Evolutionary conservation across 1,284 basidiomycete genomes (phyloP).

Genomic region (Filobasidium uniguttulatum): DNA sequence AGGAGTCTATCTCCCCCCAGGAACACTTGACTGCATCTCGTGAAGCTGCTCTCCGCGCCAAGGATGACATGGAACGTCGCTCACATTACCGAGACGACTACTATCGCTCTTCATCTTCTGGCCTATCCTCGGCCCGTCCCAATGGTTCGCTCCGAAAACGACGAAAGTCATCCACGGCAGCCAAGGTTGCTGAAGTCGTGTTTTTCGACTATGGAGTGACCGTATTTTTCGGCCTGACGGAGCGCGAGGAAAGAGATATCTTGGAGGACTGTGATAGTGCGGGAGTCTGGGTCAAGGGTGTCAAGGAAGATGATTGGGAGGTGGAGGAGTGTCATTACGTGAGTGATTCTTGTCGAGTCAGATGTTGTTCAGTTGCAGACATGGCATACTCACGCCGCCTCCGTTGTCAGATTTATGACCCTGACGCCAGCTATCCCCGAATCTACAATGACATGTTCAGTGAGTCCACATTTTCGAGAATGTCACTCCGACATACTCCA

Average conservation of each 20-base stretch:
- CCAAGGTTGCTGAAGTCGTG: constrained; percentile 61
- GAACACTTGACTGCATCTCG: not conserved
- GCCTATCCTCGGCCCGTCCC: not conserved
- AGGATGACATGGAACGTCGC: not conserved
- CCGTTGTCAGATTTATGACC: constrained; percentile 46
- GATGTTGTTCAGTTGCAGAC: not conserved
- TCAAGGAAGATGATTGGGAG: constrained; percentile 61
- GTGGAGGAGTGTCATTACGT: constrained; percentile 77
- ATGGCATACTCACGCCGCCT: not conserved
- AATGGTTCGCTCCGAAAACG: too few relatives aligned
- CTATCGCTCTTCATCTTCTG: too few relatives aligned
- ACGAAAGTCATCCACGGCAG: constrained; percentile 21
- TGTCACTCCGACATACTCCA: constrained; percentile 29
- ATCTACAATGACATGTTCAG: constrained; percentile 52
- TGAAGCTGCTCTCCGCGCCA: not conserved
- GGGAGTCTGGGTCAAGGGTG: constrained; percentile 47
- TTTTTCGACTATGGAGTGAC: constrained; percentile 69
- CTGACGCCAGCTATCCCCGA: constrained; percentile 64
- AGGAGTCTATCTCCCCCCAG: not conserved
- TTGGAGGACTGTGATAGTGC: constrained; percentile 68
- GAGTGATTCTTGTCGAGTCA: constrained; percentile 22
- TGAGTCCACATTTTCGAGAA: constrained; percentile 18
- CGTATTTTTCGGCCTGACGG: constrained; percentile 73
- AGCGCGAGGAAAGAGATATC: constrained; percentile 59
- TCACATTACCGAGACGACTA: not conserved